Conservation (phyloP, 225 moss, liverwort and hornwort species). For the Polytrichum commune region DNA sequence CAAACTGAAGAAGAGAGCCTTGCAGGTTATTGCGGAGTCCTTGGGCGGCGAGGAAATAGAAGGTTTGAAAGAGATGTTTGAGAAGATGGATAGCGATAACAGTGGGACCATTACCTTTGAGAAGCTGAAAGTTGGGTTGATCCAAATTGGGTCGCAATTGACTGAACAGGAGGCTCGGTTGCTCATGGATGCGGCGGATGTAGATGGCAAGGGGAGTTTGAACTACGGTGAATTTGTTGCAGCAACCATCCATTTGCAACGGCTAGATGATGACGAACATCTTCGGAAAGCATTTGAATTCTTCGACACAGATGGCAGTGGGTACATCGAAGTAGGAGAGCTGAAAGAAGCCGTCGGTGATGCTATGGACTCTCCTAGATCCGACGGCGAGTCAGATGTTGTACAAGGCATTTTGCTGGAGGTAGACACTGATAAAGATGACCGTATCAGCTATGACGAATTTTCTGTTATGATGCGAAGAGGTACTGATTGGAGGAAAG, state of each 20-base stretch:
- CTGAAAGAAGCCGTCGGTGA: constrained; percentile 60
- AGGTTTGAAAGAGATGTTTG: constrained; percentile 71
- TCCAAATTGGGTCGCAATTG: constrained; percentile 62
- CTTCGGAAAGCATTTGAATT: constrained; percentile 64
- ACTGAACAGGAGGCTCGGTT: constrained; percentile 64
- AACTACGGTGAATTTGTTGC: constrained; percentile 87
- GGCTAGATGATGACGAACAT: constrained; percentile 79
- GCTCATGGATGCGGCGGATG: constrained; percentile 79
- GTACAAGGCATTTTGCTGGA: constrained; percentile 70
- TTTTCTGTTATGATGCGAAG: constrained; percentile 89
- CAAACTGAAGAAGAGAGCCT: constrained; percentile 78
- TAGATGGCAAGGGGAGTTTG: constrained; percentile 67
- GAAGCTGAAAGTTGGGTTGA: constrained; percentile 68
- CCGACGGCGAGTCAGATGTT: constrained; percentile 53
- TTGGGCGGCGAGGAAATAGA: constrained; percentile 74
- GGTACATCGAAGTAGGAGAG: constrained; percentile 66
- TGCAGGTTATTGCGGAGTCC: constrained; percentile 76
- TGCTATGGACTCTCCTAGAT: constrained; percentile 28
- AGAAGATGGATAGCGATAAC: constrained; percentile 55
- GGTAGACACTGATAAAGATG: constrained; percentile 83
- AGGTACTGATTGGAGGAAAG: constrained; percentile 94
- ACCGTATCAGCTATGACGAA: constrained; percentile 84
- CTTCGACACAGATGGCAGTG: constrained; percentile 67
- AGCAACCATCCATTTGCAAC: constrained; percentile 74
- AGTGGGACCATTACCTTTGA: constrained; percentile 66